Evolutionary conservation across 139 green algal genomes (phyloP), one percentile per base, ranked within the genome.

Genomic region (Chlamydomonas sphaeroides): DNA sequence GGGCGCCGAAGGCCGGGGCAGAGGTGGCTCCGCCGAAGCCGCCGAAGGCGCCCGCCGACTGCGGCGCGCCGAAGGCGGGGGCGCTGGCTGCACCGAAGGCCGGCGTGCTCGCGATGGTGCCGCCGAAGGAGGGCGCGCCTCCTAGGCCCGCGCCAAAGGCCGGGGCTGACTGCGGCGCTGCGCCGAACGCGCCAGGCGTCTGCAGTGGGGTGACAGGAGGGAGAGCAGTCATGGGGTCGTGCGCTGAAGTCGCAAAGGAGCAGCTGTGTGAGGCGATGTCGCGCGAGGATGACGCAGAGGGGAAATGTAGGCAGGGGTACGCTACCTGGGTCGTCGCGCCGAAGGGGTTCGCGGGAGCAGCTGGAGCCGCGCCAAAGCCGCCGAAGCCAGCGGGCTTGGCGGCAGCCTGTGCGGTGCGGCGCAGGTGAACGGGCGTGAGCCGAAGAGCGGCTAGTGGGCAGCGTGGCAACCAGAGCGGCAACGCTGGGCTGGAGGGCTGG

Each of bases 21-120:
- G n/a, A n/a, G 53, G 66, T 87, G 28, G 83, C n/a, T 4, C 73
- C 59, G 30, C 87, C 86, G 79, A 88, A 89, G 59, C 79, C 78
- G 4, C 90, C 92, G 79, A 93, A 93, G 0, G 84, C 79, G 17
- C 86, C 66, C 0, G 80, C 33, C 42, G 77, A 87, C 68, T 85
- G 59, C 30, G 87, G 65, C 2, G 88, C 88, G 11, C 88, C 88
- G 66, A 95, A 95, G 28, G 86, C 88, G 5, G 92, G 85, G 2
- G 91, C 73, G 23, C 62, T 88, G 48, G 86, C 45, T 1, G 78
- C 86, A 11, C 88, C 89, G 84, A 94, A 93, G 14, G 59, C 72
- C 3, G 88, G 76, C 0, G 72, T 33, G 21, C 49, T 28, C 1
- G 42, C 38, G 32, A 75, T 18, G 1, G 65, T 63, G 51, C 65